These are phyloP conservation scores for Lactarius quietus DNA, from an alignment of 768 basidiomycete genomes.

Conservation along the genomic window DNA sequence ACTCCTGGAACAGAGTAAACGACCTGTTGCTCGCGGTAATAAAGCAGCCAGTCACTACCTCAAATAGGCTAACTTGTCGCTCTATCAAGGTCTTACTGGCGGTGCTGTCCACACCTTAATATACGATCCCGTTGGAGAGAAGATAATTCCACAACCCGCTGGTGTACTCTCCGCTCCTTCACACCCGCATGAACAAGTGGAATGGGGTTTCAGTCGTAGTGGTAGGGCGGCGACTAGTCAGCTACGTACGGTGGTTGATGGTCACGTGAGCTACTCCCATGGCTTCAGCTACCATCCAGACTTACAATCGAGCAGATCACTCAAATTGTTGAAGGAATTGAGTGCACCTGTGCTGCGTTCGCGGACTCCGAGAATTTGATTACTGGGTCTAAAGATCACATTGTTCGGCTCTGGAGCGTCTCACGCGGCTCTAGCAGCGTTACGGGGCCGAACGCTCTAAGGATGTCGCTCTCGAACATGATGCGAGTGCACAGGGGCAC, in stretches of 20 bases:
- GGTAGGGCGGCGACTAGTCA: slow-evolving; percentile 43
- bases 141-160: slow-evolving; percentile 57
- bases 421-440: slow-evolving; percentile 36
- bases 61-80: neutral
- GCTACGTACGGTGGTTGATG: slow-evolving; percentile 59
- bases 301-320: slow-evolving; percentile 47
- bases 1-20: slow-evolving; percentile 53
- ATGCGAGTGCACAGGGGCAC: slow-evolving; percentile 76
- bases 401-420: slow-evolving; percentile 80
- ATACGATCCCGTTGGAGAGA: slow-evolving; percentile 56
- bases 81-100: slow-evolving; percentile 45
- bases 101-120: slow-evolving; percentile 49
- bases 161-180: slow-evolving; percentile 56
- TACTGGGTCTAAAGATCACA: slow-evolving; percentile 77
- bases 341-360: slow-evolving; percentile 71
- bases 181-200: slow-evolving; percentile 62
- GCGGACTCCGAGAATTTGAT: slow-evolving; percentile 70
- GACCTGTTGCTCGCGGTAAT: slow-evolving; percentile 55
- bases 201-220: slow-evolving; percentile 52
- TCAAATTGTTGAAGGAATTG: slow-evolving; percentile 73
- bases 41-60: slow-evolving; percentile 4
- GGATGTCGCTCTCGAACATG: slow-evolving; percentile 54
- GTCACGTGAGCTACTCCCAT: slow-evolving; percentile 43
- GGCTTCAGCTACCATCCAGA: slow-evolving; percentile 2
- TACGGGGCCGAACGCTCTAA: slow-evolving; percentile 24